Conservation (phyloP, 768 basidiomycete genomes). For the Suillus brevipes region DNA sequence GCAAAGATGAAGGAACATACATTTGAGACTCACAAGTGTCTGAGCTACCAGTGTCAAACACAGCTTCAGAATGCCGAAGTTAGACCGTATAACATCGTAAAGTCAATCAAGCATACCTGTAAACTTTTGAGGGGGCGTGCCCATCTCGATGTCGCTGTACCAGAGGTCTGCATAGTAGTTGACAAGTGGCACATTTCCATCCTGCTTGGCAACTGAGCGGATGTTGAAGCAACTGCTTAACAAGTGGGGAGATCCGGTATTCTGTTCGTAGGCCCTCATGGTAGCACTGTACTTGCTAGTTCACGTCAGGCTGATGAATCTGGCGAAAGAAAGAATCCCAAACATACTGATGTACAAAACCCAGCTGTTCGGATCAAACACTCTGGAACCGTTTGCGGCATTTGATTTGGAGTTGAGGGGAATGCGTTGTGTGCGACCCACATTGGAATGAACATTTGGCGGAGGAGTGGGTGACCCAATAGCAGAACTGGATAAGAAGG, state of each 20-base stretch:
- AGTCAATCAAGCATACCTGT: constrained; percentile 29
- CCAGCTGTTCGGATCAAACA: neutral
- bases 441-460: neutral
- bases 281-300: constrained; percentile 44
- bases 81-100: neutral
- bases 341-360: neutral
- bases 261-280: constrained; percentile 42
- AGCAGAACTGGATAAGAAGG: no score
- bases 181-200: constrained; percentile 27
- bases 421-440: neutral
- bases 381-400: neutral
- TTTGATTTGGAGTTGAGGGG: neutral
- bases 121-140: constrained; percentile 43
- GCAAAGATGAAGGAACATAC: no score
- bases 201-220: constrained; percentile 10
- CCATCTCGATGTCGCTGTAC: constrained; percentile 33
- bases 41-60: constrained; percentile 52
- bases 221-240: constrained; percentile 16
- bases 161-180: constrained; percentile 25
- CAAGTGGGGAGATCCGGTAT: constrained; percentile 40
- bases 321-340: neutral
- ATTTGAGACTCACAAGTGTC: constrained; percentile 34
- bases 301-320: neutral
- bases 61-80: constrained; percentile 30
- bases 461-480: neutral